Evolutionary conservation across 345 rosid species (phyloP), one percentile per base, ranked within the genome.

Genomic region (Viola odorata): DNA sequence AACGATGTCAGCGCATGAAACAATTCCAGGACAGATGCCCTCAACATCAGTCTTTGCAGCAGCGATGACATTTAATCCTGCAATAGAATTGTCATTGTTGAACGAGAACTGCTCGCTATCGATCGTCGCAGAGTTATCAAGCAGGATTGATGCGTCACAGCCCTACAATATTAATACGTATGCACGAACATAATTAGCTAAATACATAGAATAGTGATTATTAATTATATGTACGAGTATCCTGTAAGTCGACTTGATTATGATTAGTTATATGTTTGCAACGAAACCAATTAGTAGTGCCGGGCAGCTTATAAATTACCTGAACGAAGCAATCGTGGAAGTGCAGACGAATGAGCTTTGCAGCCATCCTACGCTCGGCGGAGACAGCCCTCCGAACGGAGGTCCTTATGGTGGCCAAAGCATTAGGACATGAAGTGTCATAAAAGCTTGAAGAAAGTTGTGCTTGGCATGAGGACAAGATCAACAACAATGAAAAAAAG

Each of bases 361-460:
- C 86, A 7, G 84, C 89, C 89, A 84, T 81, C 40, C 86, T 63
- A 44, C 78, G 78, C 57, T 84, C 86, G 1, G 44, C 38, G 4
- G 75, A 50, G 14, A 78, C 69, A 0, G 77, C 75, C 0, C 56
- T 65, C 37, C 79, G 51, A 42, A 75, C 65, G 61, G 61, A 40
- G 17, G 85, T 62, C 6, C 85, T 78, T 9, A 82, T 82, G 5
- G 76, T 66, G 0, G 59, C 11, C 6, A 82, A 76, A 6, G 81
- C 89, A 57, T 61, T 65, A 3, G 81, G 80, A 65, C 87, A 82
- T 3, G 76, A 61, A 16, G 62, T 57, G 63, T 71, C 78, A 32
- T 84, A 84, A 62, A 84, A 84, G 6, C 62, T 64, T 23, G 89
- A 36, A 47, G 79, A 75, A 4, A 80, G 83, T 15, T 80, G 80